Conservation (phyloP, 2,329 filamentous ascomycete species). For the Calonectria hongkongensis region DNA sequence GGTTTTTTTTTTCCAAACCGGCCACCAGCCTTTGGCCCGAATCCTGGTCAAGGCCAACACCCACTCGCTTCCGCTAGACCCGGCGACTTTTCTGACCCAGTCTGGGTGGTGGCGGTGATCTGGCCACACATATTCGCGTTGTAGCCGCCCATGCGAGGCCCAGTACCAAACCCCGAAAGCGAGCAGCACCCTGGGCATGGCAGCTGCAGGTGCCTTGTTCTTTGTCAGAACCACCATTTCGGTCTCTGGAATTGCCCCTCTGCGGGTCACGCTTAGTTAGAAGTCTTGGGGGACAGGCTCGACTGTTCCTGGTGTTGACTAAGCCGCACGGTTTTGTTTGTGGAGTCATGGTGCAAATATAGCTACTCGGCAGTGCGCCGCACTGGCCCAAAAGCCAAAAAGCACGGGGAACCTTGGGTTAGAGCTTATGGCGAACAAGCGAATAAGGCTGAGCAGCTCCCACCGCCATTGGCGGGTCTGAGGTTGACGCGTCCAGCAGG, state of each 20-base stretch:
- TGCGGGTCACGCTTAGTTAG: slow-evolving; percentile 24
- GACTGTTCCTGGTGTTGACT: slow-evolving; percentile 17
- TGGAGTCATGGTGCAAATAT: slow-evolving; percentile 3
- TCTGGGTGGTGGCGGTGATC: slow-evolving; percentile 24
- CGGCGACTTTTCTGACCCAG: slow-evolving; percentile 34
- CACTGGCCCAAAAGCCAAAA: not conserved
- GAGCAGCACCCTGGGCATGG: slow-evolving; percentile 34
- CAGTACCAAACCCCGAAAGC: slow-evolving; percentile 33
- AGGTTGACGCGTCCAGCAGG: slow-evolving; percentile 25
- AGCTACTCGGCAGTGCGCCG: slow-evolving; percentile 9
- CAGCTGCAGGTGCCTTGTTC: slow-evolving; percentile 37
- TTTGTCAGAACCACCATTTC: slow-evolving; percentile 35
- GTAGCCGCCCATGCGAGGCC: slow-evolving; percentile 49
- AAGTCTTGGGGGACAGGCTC: not conserved
- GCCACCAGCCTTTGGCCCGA: slow-evolving; percentile 32
- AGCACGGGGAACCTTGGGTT: slow-evolving; percentile 21
- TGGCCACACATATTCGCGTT: slow-evolving; percentile 50
- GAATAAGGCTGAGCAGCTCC: slow-evolving; percentile 49
- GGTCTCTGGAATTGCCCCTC: slow-evolving; percentile 25
- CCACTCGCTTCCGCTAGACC: slow-evolving; percentile 31
- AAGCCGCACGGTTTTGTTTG: slow-evolving; percentile 16
- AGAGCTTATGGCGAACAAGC: slow-evolving; percentile 39
- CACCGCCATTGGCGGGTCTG: slow-evolving; percentile 35
- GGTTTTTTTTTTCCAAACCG: not conserved
- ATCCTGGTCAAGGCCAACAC: slow-evolving; percentile 45